phyloP scores from a whole-genome alignment of 768 basidiomycete genomes.

The Gymnopilus dilepis region DNA sequence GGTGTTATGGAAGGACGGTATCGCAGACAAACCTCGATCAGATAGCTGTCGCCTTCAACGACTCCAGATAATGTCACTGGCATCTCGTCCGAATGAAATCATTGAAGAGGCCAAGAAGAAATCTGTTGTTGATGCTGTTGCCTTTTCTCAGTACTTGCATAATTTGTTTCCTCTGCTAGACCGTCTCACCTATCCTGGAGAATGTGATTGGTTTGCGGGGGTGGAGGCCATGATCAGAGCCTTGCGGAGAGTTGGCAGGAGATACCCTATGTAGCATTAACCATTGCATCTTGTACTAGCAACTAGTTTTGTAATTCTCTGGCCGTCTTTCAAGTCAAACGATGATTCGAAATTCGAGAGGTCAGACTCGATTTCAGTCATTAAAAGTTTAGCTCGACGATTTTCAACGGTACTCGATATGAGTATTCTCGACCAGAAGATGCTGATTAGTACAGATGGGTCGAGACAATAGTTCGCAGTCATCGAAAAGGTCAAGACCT shows the following conservation, averaged over 20 bases:
- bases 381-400: too few relatives aligned
- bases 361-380: too few relatives aligned
- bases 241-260: background rate
- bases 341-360: too few relatives aligned
- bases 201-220: background rate
- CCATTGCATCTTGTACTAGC: too few relatives aligned
- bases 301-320: too few relatives aligned
- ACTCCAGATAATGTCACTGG: conserved; percentile 1
- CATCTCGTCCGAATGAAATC: background rate
- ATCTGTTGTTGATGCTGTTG: background rate
- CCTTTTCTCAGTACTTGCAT: conserved; percentile 1
- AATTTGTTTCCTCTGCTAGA: background rate
- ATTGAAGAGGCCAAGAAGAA: background rate
- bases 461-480: too few relatives aligned
- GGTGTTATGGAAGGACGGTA: background rate
- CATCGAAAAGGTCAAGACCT: too few relatives aligned
- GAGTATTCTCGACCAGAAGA: too few relatives aligned
- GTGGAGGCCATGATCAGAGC: background rate
- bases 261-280: background rate
- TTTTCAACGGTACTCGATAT: too few relatives aligned
- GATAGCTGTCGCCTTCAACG: background rate
- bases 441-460: too few relatives aligned
- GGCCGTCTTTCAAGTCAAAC: too few relatives aligned
- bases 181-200: background rate
- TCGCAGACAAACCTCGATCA: background rate